phyloP scores from a whole-genome alignment of 495 filamentous ascomycete genomes.

The Mycothermus thermophilus region DNA sequence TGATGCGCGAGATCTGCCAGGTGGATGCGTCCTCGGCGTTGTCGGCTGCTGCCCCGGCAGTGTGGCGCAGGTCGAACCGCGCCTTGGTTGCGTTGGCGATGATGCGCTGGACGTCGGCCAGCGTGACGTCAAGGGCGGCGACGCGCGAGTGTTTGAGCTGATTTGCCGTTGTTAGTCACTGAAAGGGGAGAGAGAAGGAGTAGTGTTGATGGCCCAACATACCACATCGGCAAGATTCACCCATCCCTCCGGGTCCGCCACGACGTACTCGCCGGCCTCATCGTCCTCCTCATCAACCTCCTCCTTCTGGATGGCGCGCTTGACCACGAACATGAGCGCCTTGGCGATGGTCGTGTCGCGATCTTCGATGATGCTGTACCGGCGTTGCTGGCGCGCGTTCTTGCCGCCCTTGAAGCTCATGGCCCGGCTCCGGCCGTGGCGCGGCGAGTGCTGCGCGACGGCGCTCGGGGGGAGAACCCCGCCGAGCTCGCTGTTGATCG shows the following conservation, averaged over 20 bases:
- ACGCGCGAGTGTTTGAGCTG: slow-evolving; percentile 27
- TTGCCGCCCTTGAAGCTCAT: slow-evolving; percentile 28
- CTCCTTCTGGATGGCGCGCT: slow-evolving; percentile 23
- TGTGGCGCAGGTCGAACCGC: slow-evolving; percentile 18
- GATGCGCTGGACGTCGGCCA: slow-evolving; percentile 24
- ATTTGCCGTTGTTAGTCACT: no score
- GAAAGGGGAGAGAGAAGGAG: no score
- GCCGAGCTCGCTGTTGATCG: slow-evolving; percentile 22
- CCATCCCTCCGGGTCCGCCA: slow-evolving; percentile 30
- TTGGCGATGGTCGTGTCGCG: slow-evolving; percentile 27
- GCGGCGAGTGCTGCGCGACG: slow-evolving; percentile 25
- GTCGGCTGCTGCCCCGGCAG: slow-evolving; percentile 4
- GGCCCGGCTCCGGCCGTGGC: slow-evolving; percentile 30
- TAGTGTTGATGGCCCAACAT: slow-evolving; percentile 9
- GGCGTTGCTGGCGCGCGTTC: slow-evolving; percentile 18
- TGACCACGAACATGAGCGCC: slow-evolving; percentile 30
- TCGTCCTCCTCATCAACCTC: slow-evolving; percentile 27
- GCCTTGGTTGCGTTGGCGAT: slow-evolving; percentile 21
- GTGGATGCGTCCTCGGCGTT: slow-evolving; percentile 13
- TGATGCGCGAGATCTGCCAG: slow-evolving; percentile 19
- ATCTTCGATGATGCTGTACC: slow-evolving; percentile 31
- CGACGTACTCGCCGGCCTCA: slow-evolving; percentile 22
- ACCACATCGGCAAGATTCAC: slow-evolving; percentile 27
- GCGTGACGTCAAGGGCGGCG: slow-evolving; percentile 17
- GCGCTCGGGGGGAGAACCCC: slow-evolving; percentile 32